Conservation (phyloP, 306 rosid genomes). For the Cucurbita ficifolia region DNA sequence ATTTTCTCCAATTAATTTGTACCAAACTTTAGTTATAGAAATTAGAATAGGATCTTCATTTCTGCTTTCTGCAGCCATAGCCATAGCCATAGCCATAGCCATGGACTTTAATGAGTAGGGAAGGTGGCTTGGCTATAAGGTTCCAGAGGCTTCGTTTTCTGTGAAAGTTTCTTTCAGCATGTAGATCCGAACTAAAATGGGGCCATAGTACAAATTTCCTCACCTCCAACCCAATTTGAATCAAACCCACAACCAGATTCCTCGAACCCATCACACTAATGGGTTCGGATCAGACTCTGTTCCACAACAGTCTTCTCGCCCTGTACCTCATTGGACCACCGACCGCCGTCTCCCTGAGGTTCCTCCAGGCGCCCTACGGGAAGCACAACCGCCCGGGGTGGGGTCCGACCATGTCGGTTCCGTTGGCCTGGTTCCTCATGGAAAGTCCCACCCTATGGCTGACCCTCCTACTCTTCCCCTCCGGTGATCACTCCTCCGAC, state of each 20-base stretch:
- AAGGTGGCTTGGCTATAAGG: background rate
- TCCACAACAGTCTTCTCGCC: slow-evolving; percentile 17
- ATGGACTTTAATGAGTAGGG: background rate
- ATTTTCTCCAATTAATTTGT: background rate
- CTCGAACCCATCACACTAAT: background rate
- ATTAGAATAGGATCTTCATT: background rate
- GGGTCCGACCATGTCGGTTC: slow-evolving; percentile 62
- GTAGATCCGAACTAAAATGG: background rate
- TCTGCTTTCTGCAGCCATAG: background rate
- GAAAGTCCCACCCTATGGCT: slow-evolving; percentile 74
- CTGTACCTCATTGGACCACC: slow-evolving; percentile 48
- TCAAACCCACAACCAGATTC: background rate
- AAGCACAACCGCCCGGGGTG: slow-evolving; percentile 62
- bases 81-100: background rate
- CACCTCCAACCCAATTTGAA: background rate
- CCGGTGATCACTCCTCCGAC: slow-evolving; percentile 33
- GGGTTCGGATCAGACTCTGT: slow-evolving; percentile 23
- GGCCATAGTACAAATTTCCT: background rate
- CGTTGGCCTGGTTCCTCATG: slow-evolving; percentile 81
- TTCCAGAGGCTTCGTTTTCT: background rate
- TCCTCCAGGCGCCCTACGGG: slow-evolving; percentile 78
- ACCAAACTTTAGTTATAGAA: background rate
- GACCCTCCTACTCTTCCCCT: slow-evolving; percentile 53
- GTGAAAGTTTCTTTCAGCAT: background rate
- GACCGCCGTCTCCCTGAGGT: slow-evolving; percentile 39